phyloP scores from a whole-genome alignment of 768 basidiomycete genomes.

The Leccinum truebloodii region DNA sequence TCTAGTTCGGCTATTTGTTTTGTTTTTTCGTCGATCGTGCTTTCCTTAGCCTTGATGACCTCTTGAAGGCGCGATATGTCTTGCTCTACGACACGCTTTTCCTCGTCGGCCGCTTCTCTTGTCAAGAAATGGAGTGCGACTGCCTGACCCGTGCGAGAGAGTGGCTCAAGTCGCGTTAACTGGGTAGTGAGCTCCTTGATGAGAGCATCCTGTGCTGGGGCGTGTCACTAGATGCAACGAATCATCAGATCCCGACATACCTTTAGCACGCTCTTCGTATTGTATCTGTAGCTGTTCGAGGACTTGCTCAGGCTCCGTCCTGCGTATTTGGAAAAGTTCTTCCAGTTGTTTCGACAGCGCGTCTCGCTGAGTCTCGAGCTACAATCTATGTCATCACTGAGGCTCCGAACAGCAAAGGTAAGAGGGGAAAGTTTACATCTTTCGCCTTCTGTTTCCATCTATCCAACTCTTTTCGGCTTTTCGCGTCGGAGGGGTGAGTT shows the following conservation, averaged over 20 bases:
- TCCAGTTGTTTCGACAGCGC: conserved; percentile 56
- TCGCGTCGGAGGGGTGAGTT: conserved; percentile 14
- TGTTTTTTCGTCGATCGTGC: conserved; percentile 44
- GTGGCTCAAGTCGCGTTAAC: conserved; percentile 54
- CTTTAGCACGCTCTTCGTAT: conserved; percentile 51
- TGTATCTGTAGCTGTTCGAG: conserved; percentile 49
- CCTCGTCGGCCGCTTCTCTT: conserved; percentile 71
- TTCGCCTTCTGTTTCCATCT: conserved; percentile 33
- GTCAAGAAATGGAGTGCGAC: conserved; percentile 67
- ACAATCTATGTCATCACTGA: neutral
- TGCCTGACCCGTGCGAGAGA: conserved; percentile 49
- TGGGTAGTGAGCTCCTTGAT: conserved; percentile 50
- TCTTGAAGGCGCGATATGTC: conserved; percentile 48
- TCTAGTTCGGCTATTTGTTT: conserved; percentile 48
- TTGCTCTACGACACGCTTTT: conserved; percentile 53
- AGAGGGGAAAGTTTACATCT: conserved; percentile 18
- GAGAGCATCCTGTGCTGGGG: conserved; percentile 55
- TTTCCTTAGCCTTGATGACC: conserved; percentile 44
- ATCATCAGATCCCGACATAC: conserved; percentile 36
- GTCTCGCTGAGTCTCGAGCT: conserved; percentile 44
- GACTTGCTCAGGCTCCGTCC: conserved; percentile 65
- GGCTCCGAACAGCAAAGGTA: neutral
- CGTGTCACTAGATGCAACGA: conserved; percentile 6
- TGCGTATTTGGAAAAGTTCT: conserved; percentile 55
- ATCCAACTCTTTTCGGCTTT: conserved; percentile 28